Base-by-base conservation (phyloP, 192 early-diverging fungal species). In the Funneliformis mosseae region DNA sequence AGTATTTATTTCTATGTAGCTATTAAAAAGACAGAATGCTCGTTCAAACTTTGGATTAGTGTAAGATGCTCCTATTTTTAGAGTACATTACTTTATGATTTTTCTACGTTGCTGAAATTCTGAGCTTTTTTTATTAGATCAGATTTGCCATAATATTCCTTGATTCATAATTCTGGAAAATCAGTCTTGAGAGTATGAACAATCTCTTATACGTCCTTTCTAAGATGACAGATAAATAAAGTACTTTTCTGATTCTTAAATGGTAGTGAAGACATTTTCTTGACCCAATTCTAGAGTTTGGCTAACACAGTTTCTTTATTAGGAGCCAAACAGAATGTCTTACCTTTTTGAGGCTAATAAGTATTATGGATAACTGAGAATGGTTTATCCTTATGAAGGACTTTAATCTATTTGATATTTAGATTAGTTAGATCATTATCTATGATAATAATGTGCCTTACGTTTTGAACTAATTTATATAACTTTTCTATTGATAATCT, bases 1-100 rank as follows among this genome's bases (percentile, higher is more conserved):
- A 4, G 46, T 4, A 43, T 74, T 48, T 48, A 0, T 48, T 48
- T 48, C 41, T 48, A 25, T 48, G 21, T 33, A 33, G 33, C 33
- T 33, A 33, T 33, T 33, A 33, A 33, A 33, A 33, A 33, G 33
- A 33, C 33, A 74, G 43, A 74, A 74, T 74, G 72, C 72, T 0
- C 72, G 43, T n/a, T 74, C 72, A 46, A 74, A 74, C 43, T 74
- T 74, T 0, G 72, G 72, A 74, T 74, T 74, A 18, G 72, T 74
- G 14, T 43, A 74, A 0, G 33, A 33, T 33, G 3, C 33, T 33
- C 33, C 33, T 33, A 33, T 33, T 33, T 33, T 33, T 33, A 33
- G 43, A 74, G 14, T 48, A 0, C 12, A 2, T 27, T 2, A 1
- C 2, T 68, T 2, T 2, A 68, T 68, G 66, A 68, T 28, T 68